These are phyloP conservation scores for Citrus hindsii DNA, from an alignment of 345 rosid genomes.

Conservation along the genomic window DNA sequence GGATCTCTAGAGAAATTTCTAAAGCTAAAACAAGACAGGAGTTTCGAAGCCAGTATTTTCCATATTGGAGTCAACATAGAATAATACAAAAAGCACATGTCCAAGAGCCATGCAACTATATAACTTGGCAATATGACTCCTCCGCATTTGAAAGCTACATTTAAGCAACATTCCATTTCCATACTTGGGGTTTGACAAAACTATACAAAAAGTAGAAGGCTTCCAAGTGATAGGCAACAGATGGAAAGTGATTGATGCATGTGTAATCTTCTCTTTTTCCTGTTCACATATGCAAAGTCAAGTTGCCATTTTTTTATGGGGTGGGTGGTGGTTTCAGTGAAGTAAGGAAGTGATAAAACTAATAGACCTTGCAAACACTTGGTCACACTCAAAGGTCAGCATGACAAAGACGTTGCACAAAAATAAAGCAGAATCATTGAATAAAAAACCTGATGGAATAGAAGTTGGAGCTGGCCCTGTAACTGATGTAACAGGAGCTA, in stretches of 20 bases:
- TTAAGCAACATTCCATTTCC: not conserved
- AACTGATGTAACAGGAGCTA: conserved; percentile 59
- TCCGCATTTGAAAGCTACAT: not conserved
- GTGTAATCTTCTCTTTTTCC: not conserved
- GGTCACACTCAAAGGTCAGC: not conserved
- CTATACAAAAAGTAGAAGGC: not conserved
- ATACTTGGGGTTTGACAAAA: not conserved
- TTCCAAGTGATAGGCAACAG: conserved; percentile 1
- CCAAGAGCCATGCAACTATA: not conserved
- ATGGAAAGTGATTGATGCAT: not conserved
- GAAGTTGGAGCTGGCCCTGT: conserved; percentile 60
- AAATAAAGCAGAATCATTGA: conserved; percentile 2
- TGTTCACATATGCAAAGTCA: not conserved
- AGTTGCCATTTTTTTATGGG: not conserved
- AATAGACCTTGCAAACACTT: conserved; percentile 14
- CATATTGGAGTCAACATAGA: conserved; percentile 4
- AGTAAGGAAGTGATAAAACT: not conserved
- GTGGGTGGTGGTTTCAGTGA: not conserved
- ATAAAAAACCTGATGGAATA: conserved; percentile 59
- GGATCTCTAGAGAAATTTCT: not conserved
- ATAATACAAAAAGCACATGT: conserved; percentile 1
- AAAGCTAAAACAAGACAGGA: not conserved
- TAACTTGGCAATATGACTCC: not conserved
- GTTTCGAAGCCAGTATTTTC: not conserved
- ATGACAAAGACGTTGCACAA: conserved; percentile 7